Evolutionary conservation across 306 rosid species (phyloP), one percentile per base, ranked within the genome.

Genomic region (Trifolium pratense): DNA sequence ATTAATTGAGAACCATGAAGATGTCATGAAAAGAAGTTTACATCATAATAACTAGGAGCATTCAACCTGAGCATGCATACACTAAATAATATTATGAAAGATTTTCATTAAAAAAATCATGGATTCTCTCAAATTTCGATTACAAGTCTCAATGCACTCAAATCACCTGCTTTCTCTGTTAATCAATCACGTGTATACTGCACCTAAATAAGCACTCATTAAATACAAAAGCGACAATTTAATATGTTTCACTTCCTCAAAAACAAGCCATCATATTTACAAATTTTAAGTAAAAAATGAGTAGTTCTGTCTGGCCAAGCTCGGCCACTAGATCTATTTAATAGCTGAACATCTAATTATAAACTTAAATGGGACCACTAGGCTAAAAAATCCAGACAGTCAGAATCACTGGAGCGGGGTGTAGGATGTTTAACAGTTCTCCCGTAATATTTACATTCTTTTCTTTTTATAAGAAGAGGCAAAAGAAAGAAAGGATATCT

Each of bases 11-110:
- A 43, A 55, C 55, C 16, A 13, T 29, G 62, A 34, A 75, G 73
- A 78, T 2, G 26, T 71, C 48, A 14, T 7, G 12, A 74, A 49
- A 25, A 6, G 9, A 66, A 9, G 31, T 36, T 73, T 59, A 37
- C 56, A 76, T 64, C 78, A 70, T n/a, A 37, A 65, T 76, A 74
- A 60, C 36, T 53, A 49, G 62, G 55, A 80, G 48, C 17, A 66
- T 71, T 75, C 60, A 57, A 26, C 52, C 52, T 42, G 31, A 68
- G 34, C 70, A 40, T 7, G 37, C 52, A 26, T 81, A 37, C 53
- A 76, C 51, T 26, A 37, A 67, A 25, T 31, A 60, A 20, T 48
- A n/a, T 46, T 59, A 37, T n/a, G 45, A 18, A 51, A 37, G 59
- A 37, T 42, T 66, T 40, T 66, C 15, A 16, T 43, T 29, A 17